Evolutionary conservation across 2,329 filamentous ascomycete species (phyloP).

Genomic region (Phialophora tarda): DNA sequence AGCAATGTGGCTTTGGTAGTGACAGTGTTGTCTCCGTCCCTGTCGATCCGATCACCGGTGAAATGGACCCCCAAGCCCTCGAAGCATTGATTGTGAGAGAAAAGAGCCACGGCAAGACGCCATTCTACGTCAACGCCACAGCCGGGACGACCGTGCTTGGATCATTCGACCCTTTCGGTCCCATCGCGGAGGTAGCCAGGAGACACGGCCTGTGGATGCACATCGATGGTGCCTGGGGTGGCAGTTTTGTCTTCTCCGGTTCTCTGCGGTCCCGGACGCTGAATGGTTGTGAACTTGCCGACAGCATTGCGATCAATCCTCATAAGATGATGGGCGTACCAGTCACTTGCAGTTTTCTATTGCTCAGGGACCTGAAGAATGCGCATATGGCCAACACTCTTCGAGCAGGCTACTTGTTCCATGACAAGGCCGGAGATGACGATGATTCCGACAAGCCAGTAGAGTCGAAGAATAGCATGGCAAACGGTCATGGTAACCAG

Average conservation of each 20-base stretch:
- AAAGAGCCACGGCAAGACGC: slow-evolving; percentile 72
- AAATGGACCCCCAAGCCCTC: slow-evolving; percentile 72
- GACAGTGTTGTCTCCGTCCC: slow-evolving; percentile 74
- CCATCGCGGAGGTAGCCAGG: slow-evolving; percentile 72
- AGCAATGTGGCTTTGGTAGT: slow-evolving; percentile 82
- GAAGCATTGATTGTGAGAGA: slow-evolving; percentile 67
- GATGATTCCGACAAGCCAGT: slow-evolving; percentile 33
- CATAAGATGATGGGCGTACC: slow-evolving; percentile 98
- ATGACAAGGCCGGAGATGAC: slow-evolving; percentile 57
- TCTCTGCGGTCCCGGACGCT: slow-evolving; percentile 68
- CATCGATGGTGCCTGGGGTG: slow-evolving; percentile 91
- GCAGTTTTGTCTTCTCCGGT: slow-evolving; percentile 74
- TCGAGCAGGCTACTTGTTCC: slow-evolving; percentile 84
- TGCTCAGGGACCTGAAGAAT: slow-evolving; percentile 74
- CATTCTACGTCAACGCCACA: slow-evolving; percentile 94
- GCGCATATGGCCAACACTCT: slow-evolving; percentile 87
- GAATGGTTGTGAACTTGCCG: slow-evolving; percentile 71
- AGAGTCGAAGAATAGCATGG: slow-evolving; percentile 14
- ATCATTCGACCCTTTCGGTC: slow-evolving; percentile 79
- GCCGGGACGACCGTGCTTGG: slow-evolving; percentile 93
- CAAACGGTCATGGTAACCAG: neutral
- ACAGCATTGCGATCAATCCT: slow-evolving; percentile 86
- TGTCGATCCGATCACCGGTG: slow-evolving; percentile 69
- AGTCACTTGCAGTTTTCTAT: slow-evolving; percentile 86
- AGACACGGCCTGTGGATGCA: slow-evolving; percentile 84